Percentiles rank a stretch among this genome's conserved stretches.
Evolutionary conservation across 2,329 filamentous ascomycete species (phyloP).

Genomic region (Fusarium globosum): DNA sequence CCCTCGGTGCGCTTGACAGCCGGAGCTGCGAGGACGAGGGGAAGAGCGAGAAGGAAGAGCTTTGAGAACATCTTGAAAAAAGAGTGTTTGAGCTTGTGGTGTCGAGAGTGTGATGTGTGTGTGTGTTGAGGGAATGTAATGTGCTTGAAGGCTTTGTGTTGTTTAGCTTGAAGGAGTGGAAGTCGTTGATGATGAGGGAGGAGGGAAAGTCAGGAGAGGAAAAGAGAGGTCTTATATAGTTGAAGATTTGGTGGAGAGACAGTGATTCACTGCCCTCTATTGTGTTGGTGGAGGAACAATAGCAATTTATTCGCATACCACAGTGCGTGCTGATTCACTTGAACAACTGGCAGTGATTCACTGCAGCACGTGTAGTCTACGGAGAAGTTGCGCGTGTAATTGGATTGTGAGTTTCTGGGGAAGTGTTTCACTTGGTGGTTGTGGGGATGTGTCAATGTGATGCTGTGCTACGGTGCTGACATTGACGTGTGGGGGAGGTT

Average conservation of each 20-base stretch:
- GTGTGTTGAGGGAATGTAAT: background rate
- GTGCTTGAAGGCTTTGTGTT: conserved; percentile 19
- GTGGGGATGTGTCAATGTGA: conserved; percentile 19
- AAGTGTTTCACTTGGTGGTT: conserved; percentile 25
- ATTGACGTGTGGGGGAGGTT: conserved; percentile 5
- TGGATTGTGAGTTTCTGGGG: conserved; percentile 6
- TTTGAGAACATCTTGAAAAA: conserved; percentile 39
- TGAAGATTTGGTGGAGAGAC: conserved; percentile 1
- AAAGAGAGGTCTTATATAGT: conserved; percentile 25
- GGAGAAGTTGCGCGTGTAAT: background rate
- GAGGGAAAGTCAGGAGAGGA: conserved; percentile 4
- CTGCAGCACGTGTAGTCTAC: background rate
- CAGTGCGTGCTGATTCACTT: background rate
- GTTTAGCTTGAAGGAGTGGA: background rate
- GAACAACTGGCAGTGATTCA: conserved; percentile 12
- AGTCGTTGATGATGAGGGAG: conserved; percentile 11
- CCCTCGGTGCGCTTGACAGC: conserved; percentile 17
- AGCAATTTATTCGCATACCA: background rate
- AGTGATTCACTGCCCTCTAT: conserved; percentile 23
- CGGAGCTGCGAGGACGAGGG: conserved; percentile 33
- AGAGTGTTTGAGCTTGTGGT: background rate
- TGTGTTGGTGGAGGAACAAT: conserved; percentile 2
- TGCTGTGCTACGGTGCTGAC: conserved; percentile 8
- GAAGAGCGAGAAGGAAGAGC: conserved; percentile 36
- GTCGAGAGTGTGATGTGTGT: background rate